Conservation (phyloP, 2,329 filamentous ascomycete genomes). For the Neodidymelliopsis sp. region DNA sequence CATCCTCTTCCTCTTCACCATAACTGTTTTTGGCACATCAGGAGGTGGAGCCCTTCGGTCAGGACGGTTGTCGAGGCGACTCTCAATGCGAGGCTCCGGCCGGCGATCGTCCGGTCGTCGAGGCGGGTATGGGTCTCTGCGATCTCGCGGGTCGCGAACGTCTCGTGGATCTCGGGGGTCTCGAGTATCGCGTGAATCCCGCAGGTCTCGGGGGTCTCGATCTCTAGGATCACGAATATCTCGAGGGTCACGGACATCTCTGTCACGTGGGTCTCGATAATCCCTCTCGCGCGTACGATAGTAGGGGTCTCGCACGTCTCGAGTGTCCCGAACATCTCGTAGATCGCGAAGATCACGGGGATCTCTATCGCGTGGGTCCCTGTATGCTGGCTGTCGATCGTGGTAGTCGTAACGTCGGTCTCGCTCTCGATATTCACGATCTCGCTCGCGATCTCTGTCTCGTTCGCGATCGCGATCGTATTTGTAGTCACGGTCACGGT, state of each 20-base stretch:
- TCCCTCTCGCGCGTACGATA: slow-evolving; percentile 30
- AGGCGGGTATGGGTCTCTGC: slow-evolving; percentile 38
- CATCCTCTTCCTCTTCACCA: slow-evolving; percentile 70
- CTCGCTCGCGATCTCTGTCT: slow-evolving; percentile 50
- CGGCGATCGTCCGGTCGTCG: slow-evolving; percentile 39
- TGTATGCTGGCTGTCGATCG: slow-evolving; percentile 37
- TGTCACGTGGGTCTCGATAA: slow-evolving; percentile 30
- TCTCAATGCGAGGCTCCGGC: slow-evolving; percentile 32
- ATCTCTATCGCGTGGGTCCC: slow-evolving; percentile 40
- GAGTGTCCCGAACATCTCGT: slow-evolving; percentile 13
- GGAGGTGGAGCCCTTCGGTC: slow-evolving; percentile 50
- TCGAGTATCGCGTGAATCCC: slow-evolving; percentile 25
- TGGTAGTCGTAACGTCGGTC: slow-evolving; percentile 45
- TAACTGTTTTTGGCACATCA: slow-evolving; percentile 59
- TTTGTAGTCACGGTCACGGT: slow-evolving; percentile 33
- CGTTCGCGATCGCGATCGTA: slow-evolving; percentile 32
- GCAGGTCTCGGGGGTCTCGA: slow-evolving; percentile 28
- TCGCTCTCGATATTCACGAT: slow-evolving; percentile 52
- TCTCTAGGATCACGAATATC: slow-evolving; percentile 31
- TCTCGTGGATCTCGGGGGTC: slow-evolving; percentile 31
- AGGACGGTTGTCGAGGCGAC: slow-evolving; percentile 46
- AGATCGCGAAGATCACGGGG: slow-evolving; percentile 20
- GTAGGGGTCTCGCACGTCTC: slow-evolving; percentile 25
- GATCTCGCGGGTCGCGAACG: slow-evolving; percentile 36
- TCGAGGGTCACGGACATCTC: slow-evolving; percentile 22